Conservation (phyloP, 257 asterid species). For the Avicennia marina region DNA sequence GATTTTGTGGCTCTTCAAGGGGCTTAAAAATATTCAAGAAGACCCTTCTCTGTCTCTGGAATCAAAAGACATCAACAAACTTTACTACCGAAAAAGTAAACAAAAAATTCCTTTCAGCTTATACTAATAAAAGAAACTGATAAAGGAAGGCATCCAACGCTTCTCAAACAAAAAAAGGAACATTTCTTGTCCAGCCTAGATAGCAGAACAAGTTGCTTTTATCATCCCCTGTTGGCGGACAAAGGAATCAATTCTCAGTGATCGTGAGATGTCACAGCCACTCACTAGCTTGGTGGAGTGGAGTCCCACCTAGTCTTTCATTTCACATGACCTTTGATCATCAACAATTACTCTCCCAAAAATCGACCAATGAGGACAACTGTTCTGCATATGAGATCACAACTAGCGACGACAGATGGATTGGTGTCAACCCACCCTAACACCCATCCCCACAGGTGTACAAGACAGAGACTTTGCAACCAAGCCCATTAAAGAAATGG, state of each 20-base stretch:
- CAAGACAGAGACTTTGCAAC: slow-evolving; percentile 21
- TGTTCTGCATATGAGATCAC: slow-evolving; percentile 15
- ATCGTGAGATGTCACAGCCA: slow-evolving; percentile 39
- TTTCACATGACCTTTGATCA: too few species aligned
- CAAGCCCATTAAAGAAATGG: slow-evolving; percentile 23
- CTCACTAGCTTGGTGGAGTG: slow-evolving; percentile 19
- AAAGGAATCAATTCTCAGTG: slow-evolving; percentile 23
- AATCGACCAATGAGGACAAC: slow-evolving; percentile 11
- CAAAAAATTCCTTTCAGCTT: slow-evolving; percentile 7
- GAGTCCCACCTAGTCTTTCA: slow-evolving; percentile 33
- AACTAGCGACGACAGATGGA: slow-evolving; percentile 11
- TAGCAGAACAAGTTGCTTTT: slow-evolving; percentile 15
- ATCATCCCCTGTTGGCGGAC: slow-evolving; percentile 15
- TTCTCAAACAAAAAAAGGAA: slow-evolving; percentile 3
- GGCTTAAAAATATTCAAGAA: neutral
- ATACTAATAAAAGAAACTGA: neutral
- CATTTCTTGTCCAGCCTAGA: slow-evolving; percentile 18
- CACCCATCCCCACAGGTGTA: slow-evolving; percentile 15
- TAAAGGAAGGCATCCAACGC: neutral
- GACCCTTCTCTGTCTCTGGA: neutral
- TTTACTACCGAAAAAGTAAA: slow-evolving; percentile 16
- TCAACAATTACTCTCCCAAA: slow-evolving; percentile 20
- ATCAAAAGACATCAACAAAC: slow-evolving; percentile 10
- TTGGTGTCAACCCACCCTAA: slow-evolving; percentile 6
- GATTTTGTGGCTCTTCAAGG: too few species aligned